Evolutionary conservation across 257 asterid species (phyloP).

Genomic region (Anisodus tanguticus): DNA sequence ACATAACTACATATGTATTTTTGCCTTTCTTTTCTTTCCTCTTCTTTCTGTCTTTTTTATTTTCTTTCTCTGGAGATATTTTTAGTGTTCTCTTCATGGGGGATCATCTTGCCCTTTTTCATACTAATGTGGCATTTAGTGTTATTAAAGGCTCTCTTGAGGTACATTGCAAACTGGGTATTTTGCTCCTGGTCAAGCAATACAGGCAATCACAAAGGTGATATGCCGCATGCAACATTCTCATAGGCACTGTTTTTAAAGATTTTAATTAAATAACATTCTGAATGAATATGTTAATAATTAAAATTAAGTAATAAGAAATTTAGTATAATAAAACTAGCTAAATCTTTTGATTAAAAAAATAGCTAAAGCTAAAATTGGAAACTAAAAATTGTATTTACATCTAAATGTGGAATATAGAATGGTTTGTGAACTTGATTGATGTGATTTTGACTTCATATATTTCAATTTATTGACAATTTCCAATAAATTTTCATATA

Average conservation of each 20-base stretch:
- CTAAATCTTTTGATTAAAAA: not conserved
- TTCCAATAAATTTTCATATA: not conserved
- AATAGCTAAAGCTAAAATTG: not conserved
- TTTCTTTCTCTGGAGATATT: not conserved
- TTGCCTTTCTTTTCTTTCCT: not conserved
- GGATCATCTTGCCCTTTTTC: not conserved
- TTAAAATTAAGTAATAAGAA: not conserved
- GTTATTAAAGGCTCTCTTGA: not conserved
- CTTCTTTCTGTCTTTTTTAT: not conserved
- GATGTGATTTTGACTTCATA: not conserved
- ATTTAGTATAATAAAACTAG: not conserved
- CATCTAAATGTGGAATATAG: not conserved
- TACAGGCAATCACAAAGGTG: not conserved
- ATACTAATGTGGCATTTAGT: not conserved
- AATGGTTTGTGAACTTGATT: not conserved
- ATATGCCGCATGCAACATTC: not conserved
- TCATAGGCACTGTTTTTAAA: constrained; percentile 3
- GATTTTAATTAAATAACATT: not conserved
- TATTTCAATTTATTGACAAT: constrained; percentile 22
- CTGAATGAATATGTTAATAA: not conserved
- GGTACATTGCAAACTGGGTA: not conserved
- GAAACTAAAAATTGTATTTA: not conserved
- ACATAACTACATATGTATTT: not conserved
- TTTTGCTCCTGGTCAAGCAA: not conserved
- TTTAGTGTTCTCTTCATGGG: not conserved